Evolutionary conservation across 805 yeast genomes (phyloP).

Genomic region (Myxozyma kluyveri): DNA sequence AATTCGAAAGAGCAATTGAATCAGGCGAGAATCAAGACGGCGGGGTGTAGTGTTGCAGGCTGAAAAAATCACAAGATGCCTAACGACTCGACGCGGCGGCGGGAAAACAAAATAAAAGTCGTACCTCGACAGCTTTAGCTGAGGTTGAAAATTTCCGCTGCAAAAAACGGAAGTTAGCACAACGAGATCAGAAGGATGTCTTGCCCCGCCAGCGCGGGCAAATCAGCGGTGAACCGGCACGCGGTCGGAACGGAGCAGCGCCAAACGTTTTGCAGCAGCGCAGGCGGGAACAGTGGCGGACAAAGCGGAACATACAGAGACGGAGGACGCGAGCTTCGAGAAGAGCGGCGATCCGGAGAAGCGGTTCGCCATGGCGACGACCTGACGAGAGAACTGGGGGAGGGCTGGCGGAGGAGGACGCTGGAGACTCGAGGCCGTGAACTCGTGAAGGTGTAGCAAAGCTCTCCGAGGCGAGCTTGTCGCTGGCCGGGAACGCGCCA

Average conservation of each 20-base stretch:
- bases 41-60: not conserved
- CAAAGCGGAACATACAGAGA: slow-evolving; percentile 15
- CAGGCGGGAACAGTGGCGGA: not conserved
- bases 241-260: not conserved
- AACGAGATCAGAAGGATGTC: too few species aligned
- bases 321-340: slow-evolving; percentile 18
- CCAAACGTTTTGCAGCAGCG: not conserved
- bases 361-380: slow-evolving; percentile 24
- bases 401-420: not conserved
- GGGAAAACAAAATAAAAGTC: not conserved
- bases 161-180: not conserved
- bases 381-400: not conserved
- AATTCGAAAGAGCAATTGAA: too few species aligned
- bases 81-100: not conserved
- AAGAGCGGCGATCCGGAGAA: slow-evolving; percentile 22
- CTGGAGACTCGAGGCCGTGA: not conserved
- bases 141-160: slow-evolving; percentile 15
- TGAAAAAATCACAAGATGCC: not conserved
- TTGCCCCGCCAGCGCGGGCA: too few species aligned
- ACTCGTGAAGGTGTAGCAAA: not conserved
- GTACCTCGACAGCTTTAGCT: slow-evolving; percentile 14
- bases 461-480: not conserved
- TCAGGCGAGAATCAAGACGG: too few species aligned
- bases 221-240: too few species aligned
- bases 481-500: not conserved